Evolutionary conservation across 176 grass and related monocot species (phyloP).

Genomic region (Puya raimondii): DNA sequence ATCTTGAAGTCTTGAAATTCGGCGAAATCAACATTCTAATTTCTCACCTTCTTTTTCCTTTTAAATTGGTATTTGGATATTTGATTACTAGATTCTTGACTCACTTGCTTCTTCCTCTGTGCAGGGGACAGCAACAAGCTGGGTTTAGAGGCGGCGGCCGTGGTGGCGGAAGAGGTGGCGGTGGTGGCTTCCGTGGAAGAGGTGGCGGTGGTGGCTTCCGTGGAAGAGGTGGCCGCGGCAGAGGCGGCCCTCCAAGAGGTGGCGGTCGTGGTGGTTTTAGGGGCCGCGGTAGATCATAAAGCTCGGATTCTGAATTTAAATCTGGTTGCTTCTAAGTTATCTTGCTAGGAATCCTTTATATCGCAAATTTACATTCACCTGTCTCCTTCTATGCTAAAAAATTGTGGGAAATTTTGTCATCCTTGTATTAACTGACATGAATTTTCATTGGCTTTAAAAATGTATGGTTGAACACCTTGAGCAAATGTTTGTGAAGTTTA

Average conservation of each 20-base stretch:
- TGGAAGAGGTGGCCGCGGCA: slow-evolving; percentile 58
- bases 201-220: slow-evolving; percentile 77
- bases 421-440: too few relatives aligned
- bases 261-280: slow-evolving; percentile 67
- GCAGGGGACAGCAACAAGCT: slow-evolving; percentile 54
- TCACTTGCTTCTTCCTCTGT: slow-evolving; percentile 17
- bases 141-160: slow-evolving; percentile 54
- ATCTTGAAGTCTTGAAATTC: background rate
- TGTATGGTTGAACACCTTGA: too few relatives aligned
- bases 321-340: background rate
- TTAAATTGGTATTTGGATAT: background rate
- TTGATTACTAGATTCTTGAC: slow-evolving; percentile 10
- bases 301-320: slow-evolving; percentile 1
- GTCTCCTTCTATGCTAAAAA: too few relatives aligned
- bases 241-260: slow-evolving; percentile 59
- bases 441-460: too few relatives aligned
- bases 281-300: slow-evolving; percentile 79
- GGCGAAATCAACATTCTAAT: background rate
- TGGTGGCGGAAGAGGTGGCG: slow-evolving; percentile 37
- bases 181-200: slow-evolving; percentile 79
- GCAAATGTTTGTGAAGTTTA: too few relatives aligned
- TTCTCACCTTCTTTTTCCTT: background rate
- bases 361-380: too few relatives aligned
- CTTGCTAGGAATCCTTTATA: background rate
- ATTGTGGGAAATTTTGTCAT: too few relatives aligned